A percentile compares a stretch with the other conserved stretches of the same genome.
phyloP scores from a whole-genome alignment of 768 basidiomycete species.

The Amanita muscaria region DNA sequence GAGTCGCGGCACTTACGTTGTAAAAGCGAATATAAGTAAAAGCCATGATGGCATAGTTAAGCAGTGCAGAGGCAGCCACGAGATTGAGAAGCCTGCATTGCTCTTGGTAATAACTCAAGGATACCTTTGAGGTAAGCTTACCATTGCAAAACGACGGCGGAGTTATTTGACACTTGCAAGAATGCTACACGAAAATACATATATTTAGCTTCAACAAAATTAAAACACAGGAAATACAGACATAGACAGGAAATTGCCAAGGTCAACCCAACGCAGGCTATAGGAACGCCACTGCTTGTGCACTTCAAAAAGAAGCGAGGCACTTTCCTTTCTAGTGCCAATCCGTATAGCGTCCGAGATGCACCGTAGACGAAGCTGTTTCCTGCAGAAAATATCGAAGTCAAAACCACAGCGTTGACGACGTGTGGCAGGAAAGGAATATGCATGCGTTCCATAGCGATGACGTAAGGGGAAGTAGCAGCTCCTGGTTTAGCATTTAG shows the following conservation, averaged over 20 bases:
- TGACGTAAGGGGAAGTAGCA: conserved; percentile 75
- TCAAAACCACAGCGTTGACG: conserved; percentile 64
- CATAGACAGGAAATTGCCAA: conserved; percentile 29
- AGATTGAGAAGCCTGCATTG: conserved; percentile 37
- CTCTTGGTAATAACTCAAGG: neutral
- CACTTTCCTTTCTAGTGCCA: conserved; percentile 54
- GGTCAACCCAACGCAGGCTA: conserved; percentile 40
- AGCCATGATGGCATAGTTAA: conserved; percentile 39
- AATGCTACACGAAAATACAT: too few species aligned
- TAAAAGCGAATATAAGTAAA: conserved; percentile 43
- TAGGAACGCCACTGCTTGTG: conserved; percentile 47
- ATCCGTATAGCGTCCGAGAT: conserved; percentile 41
- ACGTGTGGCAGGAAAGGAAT: conserved; percentile 62
- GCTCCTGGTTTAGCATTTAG: conserved; percentile 49
- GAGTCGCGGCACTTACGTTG: conserved; percentile 21
- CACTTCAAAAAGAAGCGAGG: conserved; percentile 45
- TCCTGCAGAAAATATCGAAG: conserved; percentile 63
- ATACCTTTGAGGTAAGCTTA: conserved; percentile 11
- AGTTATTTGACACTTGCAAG: conserved; percentile 39
- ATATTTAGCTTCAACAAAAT: too few species aligned
- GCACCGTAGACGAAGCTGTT: conserved; percentile 62
- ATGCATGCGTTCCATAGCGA: conserved; percentile 64
- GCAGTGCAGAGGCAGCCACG: conserved; percentile 37
- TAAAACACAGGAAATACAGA: too few species aligned
- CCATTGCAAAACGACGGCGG: conserved; percentile 41